Base-by-base conservation (phyloP, 768 basidiomycete genomes). In the Lyophyllum decastes region DNA sequence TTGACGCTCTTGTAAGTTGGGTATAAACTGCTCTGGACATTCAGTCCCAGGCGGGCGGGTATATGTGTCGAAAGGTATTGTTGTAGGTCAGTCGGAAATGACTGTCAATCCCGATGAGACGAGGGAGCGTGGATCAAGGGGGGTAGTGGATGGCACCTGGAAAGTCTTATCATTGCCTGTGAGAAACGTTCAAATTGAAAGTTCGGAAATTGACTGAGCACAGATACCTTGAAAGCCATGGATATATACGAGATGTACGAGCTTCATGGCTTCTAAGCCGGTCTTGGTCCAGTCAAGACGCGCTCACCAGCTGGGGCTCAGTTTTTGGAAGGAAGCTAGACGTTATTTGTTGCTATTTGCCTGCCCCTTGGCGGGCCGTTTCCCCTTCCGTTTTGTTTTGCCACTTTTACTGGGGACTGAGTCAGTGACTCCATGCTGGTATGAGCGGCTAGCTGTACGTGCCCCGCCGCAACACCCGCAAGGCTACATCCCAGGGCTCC, bases 1-100 rank as follows among this genome's bases (percentile, higher is more conserved):
- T 82, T 83, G 17, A 77, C 71, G 62, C 79, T 82, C 73, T 82
- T 84, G 65, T 86, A 86, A 0, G 83, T 84, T 2, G 84, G 84
- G 70, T 86, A 86, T 60, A 86, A 40, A 55, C 79, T 83, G 55
- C 72, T 78, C 57, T 76, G 73, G 19, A 84, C 66, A 51, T 71
- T 72, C 44, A 82, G 61, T 35, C 70, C 69, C 2, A 76, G 63
- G 53, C 74, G 65, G 1, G 61, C 26, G 22, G 79, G 75, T 64
- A 77, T 72, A 38, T 55, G 64, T 1, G 68, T 41, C 4, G 75
- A 64, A 17, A 83, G 68, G 58, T 75, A 66, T 58, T 74, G 67
- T 61, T 86, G 83, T 0, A 86, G 69, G 64, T 86, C 77, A 33
- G 75, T 78, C 27, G 84, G 83, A 65, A 86, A 86, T 17, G 81